phyloP scores from a whole-genome alignment of 331 rosid genomes.

The Quercus tomentella region DNA sequence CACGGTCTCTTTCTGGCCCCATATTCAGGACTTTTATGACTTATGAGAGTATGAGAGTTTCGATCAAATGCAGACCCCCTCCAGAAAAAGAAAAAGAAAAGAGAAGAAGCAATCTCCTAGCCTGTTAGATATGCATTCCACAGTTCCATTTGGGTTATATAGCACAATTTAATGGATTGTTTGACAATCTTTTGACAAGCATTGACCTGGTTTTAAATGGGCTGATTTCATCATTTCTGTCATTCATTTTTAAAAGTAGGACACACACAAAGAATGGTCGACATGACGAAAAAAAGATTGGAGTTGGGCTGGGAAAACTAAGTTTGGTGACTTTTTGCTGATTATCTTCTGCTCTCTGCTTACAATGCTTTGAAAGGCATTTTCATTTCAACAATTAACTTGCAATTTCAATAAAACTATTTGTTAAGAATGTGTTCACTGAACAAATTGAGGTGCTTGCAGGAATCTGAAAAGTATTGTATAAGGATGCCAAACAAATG shows the following conservation, averaged over 20 bases:
- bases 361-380: not conserved
- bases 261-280: not conserved
- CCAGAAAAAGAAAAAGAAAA: not conserved
- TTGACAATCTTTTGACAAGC: not conserved
- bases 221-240: not conserved
- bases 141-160: not conserved
- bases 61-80: not conserved
- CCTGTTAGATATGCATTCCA: not conserved
- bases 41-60: not conserved
- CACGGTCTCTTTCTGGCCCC: not conserved
- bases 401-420: not conserved
- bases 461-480: constrained; percentile 80
- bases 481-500: constrained; percentile 88
- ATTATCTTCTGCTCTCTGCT: not conserved
- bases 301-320: not conserved
- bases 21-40: not conserved
- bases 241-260: not conserved
- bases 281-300: not conserved
- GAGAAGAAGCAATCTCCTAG: not conserved
- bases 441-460: constrained; percentile 23
- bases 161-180: not conserved
- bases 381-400: not conserved
- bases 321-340: not conserved
- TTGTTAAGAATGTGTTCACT: not conserved
- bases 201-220: not conserved